A percentile compares a stretch with the other conserved stretches of the same genome.
phyloP scores from a whole-genome alignment of 768 basidiomycete genomes.

The Cyclocybe aegerita region DNA sequence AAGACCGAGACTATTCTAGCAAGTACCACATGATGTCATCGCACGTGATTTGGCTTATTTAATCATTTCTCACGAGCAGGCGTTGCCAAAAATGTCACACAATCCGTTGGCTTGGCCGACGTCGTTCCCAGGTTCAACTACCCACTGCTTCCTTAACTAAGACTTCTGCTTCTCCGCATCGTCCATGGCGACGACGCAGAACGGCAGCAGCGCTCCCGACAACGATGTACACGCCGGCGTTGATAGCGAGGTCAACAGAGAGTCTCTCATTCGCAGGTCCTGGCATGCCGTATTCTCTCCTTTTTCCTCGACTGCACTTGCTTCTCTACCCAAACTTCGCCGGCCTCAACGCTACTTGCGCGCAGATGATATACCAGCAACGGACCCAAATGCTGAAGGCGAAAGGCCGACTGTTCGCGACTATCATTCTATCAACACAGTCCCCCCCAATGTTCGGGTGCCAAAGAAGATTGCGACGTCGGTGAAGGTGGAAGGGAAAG shows the following conservation, averaged over 20 bases:
- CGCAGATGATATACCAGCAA: slow-evolving; percentile 72
- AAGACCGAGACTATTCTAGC: slow-evolving; percentile 25
- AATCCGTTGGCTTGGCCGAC: neutral
- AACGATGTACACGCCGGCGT: slow-evolving; percentile 2
- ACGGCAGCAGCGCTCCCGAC: neutral
- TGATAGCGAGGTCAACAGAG: slow-evolving; percentile 9
- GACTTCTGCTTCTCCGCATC: neutral
- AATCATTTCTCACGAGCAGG: too few species aligned
- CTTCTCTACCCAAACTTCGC: slow-evolving; percentile 41
- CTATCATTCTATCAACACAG: slow-evolving; percentile 70
- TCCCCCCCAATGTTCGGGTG: slow-evolving; percentile 65
- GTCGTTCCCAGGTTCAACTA: too few species aligned
- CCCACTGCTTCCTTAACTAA: too few species aligned
- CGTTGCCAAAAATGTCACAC: neutral
- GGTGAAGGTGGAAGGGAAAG: slow-evolving; percentile 89
- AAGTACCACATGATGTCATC: slow-evolving; percentile 29
- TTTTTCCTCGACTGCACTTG: slow-evolving; percentile 66
- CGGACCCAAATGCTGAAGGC: slow-evolving; percentile 45
- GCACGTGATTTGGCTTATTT: too few species aligned
- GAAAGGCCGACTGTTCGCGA: slow-evolving; percentile 64
- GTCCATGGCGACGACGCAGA: slow-evolving; percentile 3
- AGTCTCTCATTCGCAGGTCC: slow-evolving; percentile 53
- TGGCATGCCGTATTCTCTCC: slow-evolving; percentile 58
- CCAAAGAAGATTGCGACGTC: slow-evolving; percentile 83
- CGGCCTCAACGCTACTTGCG: slow-evolving; percentile 59